Conservation (phyloP, 352 stramenopile genomes). For the Thraustotheca clavata region DNA sequence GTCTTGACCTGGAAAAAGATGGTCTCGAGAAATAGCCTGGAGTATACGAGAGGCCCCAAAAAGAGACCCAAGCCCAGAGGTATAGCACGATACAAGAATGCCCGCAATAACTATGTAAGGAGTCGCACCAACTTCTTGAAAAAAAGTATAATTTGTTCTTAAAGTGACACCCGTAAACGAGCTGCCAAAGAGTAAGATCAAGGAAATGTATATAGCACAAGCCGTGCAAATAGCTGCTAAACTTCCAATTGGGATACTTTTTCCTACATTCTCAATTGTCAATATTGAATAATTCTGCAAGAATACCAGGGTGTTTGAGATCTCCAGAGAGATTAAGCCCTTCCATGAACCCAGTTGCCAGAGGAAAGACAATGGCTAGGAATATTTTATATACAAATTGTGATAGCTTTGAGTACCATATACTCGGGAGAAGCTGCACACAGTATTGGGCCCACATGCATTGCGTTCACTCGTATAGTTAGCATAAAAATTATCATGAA, state of each 20-base stretch:
- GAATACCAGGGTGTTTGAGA: slow-evolving; percentile 50
- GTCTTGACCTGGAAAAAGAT: slow-evolving; percentile 44
- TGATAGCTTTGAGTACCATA: slow-evolving; percentile 29
- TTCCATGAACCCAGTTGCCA: slow-evolving; percentile 79
- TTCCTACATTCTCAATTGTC: slow-evolving; percentile 26
- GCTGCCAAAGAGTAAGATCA: slow-evolving; percentile 59
- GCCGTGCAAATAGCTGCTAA: slow-evolving; percentile 50
- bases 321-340: slow-evolving; percentile 73
- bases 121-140: slow-evolving; percentile 52
- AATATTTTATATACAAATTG: slow-evolving; percentile 12
- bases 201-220: slow-evolving; percentile 51
- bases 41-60: slow-evolving; percentile 68
- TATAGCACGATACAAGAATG: slow-evolving; percentile 62
- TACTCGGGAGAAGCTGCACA: slow-evolving; percentile 38
- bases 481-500: slow-evolving; percentile 38
- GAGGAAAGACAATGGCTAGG: slow-evolving; percentile 64
- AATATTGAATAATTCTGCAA: neutral
- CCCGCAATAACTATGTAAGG: slow-evolving; percentile 50
- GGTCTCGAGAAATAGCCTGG: slow-evolving; percentile 64
- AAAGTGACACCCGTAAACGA: slow-evolving; percentile 49
- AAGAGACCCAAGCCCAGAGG: slow-evolving; percentile 47
- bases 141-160: slow-evolving; percentile 64
- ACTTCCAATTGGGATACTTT: slow-evolving; percentile 58
- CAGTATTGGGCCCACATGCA: slow-evolving; percentile 29
- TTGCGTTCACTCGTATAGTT: slow-evolving; percentile 33